Evolutionary conservation across 805 yeast species (phyloP), one percentile per base, ranked within the genome.

Genomic region (Candida manassasensis): DNA sequence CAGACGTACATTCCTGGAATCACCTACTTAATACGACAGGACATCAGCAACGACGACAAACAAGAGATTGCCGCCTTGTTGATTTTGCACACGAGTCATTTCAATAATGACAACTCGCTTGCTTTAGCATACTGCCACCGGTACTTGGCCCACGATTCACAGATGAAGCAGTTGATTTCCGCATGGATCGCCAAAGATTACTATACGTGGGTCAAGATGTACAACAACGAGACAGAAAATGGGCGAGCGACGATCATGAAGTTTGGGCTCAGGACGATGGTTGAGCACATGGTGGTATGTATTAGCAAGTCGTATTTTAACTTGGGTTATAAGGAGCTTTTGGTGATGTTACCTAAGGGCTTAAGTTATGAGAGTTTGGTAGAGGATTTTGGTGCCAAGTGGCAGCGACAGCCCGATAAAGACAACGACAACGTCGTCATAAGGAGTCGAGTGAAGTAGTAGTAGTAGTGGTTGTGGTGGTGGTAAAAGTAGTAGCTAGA

Each of bases 1-100:
- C 74, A 75, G 40, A 65, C 81, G 1, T 78, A 75, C 44, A 38
- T 76, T 3, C 82, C 84, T 2, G 59, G 75, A 18, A 63, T 76
- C n/a, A 49, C 53, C 26, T 67, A 66, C 39, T 44, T 77, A 17
- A 49, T 75, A 16, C 51, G 50, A 6, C 45, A 37, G 13, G 19
- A 36, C 2, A n/a, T 8, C 8, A 1, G 25, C 22, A 9, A 31
- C 12, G 12, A 34, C 10, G 78, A 73, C 44, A 39, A 48, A 1
- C 49, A 52, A 19, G 77, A 71, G 38, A 45, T 75, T 13, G 61
- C 63, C 11, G 52, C 64, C 4, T 50, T 74, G 12, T 49, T 71
- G 32, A 61, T 64, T 2, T 51, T 77, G 9, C 83, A 79, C 46
- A 41, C 59, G 7, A 37, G 66, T 0, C 78, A 73, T 51, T 60